Conservation (phyloP, 768 basidiomycete species). For the Piloderma croceum region DNA sequence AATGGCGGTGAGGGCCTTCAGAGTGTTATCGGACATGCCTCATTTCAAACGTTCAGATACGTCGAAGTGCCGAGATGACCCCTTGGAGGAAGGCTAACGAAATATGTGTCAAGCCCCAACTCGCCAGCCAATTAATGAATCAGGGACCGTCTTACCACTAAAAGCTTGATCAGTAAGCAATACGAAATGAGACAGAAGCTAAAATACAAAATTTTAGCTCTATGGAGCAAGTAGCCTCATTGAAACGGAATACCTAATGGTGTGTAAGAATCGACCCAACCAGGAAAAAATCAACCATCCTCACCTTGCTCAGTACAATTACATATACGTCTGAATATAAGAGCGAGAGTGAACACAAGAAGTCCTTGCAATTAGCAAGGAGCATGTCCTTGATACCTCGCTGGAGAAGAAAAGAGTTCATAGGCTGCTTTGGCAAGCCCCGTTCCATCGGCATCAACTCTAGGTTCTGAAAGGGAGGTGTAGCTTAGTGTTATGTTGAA, state of each 20-base stretch:
- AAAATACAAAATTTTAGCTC: conserved; percentile 66
- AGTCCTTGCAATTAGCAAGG: conserved; percentile 82
- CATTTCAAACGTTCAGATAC: conserved; percentile 89
- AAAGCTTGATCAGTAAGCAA: conserved; percentile 12
- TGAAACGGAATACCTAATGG: conserved; percentile 88
- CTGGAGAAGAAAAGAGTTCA: conserved; percentile 89
- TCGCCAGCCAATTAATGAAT: conserved; percentile 84
- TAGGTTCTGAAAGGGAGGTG: too few species aligned
- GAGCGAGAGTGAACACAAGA: conserved; percentile 74
- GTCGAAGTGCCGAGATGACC: conserved; percentile 46
- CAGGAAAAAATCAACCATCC: conserved; percentile 20
- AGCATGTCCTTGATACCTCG: conserved; percentile 91
- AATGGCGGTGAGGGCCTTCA: conserved; percentile 43
- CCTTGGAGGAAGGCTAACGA: conserved; percentile 82
- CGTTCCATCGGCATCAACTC: too few species aligned
- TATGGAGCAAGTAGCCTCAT: conserved; percentile 77
- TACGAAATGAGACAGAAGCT: conserved; percentile 4
- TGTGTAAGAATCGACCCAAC: conserved; percentile 14
- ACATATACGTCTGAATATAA: too few species aligned
- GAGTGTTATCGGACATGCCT: conserved; percentile 83
- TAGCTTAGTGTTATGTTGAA: not conserved
- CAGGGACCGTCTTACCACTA: conserved; percentile 71
- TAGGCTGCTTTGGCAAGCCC: conserved; percentile 71
- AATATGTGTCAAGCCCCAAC: conserved; percentile 85
- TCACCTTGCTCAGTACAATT: conserved; percentile 84